These are phyloP conservation scores for Penicillium fuscoglaucum DNA, from an alignment of 2,329 filamentous ascomycete species.

Conservation along the genomic window DNA sequence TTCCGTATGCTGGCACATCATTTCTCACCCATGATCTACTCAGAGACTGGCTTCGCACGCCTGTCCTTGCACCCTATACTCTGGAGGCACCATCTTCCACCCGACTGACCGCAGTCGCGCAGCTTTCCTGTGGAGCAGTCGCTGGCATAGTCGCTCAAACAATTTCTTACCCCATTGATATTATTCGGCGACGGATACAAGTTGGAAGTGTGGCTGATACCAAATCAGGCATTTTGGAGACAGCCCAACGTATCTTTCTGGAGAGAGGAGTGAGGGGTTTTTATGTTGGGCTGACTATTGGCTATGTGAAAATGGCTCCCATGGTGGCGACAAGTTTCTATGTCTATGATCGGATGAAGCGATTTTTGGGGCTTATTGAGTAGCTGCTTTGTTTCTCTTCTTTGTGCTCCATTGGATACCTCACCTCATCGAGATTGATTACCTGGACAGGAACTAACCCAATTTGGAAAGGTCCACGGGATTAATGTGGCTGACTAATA, in stretches of 20 bases:
- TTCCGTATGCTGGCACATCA: conserved; percentile 92
- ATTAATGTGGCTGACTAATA: not conserved
- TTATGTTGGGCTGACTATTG: conserved; percentile 89
- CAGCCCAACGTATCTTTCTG: conserved; percentile 68
- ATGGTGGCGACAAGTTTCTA: conserved; percentile 76
- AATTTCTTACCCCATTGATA: conserved; percentile 87
- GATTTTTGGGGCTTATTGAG: not conserved
- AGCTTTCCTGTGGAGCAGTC: conserved; percentile 61
- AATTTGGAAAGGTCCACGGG: not conserved
- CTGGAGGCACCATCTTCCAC: conserved; percentile 59
- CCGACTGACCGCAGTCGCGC: not conserved
- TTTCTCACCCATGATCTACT: conserved; percentile 93
- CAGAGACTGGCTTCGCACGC: conserved; percentile 78
- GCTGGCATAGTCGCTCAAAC: conserved; percentile 90
- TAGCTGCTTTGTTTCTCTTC: not conserved
- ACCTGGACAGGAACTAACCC: not conserved
- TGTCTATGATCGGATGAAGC: conserved; percentile 58
- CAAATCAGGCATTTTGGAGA: conserved; percentile 77
- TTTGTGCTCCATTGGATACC: too few species aligned
- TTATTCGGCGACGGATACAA: conserved; percentile 91
- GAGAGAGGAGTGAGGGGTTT: conserved; percentile 80
- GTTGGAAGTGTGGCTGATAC: conserved; percentile 92
- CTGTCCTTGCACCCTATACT: conserved; percentile 68
- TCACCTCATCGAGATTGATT: not conserved
- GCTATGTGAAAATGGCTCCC: conserved; percentile 90